Evolutionary conservation across 306 rosid genomes (phyloP).

Genomic region (Luffa aegyptiaca): DNA sequence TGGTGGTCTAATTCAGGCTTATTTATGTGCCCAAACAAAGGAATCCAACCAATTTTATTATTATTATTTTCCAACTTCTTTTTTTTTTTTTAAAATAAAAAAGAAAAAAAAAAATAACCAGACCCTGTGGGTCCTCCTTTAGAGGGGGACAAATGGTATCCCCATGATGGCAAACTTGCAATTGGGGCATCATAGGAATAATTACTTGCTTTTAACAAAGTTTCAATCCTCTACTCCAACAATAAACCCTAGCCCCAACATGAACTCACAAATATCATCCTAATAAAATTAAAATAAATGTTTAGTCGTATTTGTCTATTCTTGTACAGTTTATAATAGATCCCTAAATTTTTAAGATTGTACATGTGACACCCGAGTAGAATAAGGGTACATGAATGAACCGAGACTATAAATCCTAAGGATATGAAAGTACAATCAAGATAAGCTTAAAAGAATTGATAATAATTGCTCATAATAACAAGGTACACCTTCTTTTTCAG

Average conservation of each 20-base stretch:
- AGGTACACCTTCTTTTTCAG: too few species aligned
- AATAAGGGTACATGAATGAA: too few species aligned
- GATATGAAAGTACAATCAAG: too few species aligned
- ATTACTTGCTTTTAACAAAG: constrained; percentile 14
- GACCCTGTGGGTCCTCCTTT: constrained; percentile 31
- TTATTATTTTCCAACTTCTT: background rate
- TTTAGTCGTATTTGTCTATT: too few species aligned
- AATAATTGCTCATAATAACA: too few species aligned
- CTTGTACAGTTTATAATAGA: too few species aligned
- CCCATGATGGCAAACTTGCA: constrained; percentile 60
- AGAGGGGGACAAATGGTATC: constrained; percentile 68
- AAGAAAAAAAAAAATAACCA: background rate
- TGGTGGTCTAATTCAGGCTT: background rate
- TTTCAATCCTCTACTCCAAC: constrained; percentile 1
- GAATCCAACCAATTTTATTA: constrained; percentile 6
- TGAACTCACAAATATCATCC: background rate
- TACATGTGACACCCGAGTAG: too few species aligned
- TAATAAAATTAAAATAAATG: background rate
- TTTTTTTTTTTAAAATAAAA: too few species aligned
- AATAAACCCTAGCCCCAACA: background rate
- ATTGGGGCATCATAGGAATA: constrained; percentile 37
- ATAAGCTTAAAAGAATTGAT: too few species aligned
- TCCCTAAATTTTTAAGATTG: too few species aligned
- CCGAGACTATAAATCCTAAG: too few species aligned
- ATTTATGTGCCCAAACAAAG: constrained; percentile 1